Evolutionary conservation across 257 asterid genomes (phyloP).

Genomic region (Lavandula angustifolia): DNA sequence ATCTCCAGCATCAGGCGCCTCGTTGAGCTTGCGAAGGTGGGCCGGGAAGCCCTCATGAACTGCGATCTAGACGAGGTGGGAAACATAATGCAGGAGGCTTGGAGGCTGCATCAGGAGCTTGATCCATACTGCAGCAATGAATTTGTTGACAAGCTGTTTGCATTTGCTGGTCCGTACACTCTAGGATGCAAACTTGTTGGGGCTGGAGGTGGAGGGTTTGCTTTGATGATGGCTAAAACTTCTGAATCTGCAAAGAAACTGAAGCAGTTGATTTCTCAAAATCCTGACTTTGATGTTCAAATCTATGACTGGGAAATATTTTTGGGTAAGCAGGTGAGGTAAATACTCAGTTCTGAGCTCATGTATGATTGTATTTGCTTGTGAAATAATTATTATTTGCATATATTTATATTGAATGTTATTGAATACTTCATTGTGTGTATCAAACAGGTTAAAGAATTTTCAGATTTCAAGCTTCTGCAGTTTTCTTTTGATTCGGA

Average conservation of each 20-base stretch:
- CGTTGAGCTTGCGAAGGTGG: constrained; percentile 77
- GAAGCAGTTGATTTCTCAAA: constrained; percentile 42
- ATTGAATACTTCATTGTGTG: background rate
- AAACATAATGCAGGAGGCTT: constrained; percentile 72
- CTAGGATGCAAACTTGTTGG: constrained; percentile 93
- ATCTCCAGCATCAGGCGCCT: constrained; percentile 90
- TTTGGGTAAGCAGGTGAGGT: constrained; percentile 35
- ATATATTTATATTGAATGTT: background rate
- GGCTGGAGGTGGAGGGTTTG: constrained; percentile 99
- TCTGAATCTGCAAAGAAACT: constrained; percentile 65
- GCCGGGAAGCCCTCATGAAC: constrained; percentile 93
- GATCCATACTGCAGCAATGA: constrained; percentile 95
- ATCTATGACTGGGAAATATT: constrained; percentile 75
- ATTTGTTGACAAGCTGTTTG: constrained; percentile 75
- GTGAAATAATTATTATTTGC: too few species aligned
- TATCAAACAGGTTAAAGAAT: too few species aligned
- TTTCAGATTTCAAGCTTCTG: too few species aligned
- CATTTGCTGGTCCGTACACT: constrained; percentile 62
- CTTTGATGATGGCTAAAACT: constrained; percentile 69
- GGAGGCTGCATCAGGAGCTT: constrained; percentile 98
- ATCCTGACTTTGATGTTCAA: constrained; percentile 55
- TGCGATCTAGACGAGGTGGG: constrained; percentile 76
- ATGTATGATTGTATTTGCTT: too few species aligned
- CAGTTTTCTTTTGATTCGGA: too few species aligned
- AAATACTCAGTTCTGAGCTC: too few species aligned